Evolutionary conservation across 495 filamentous ascomycete species (phyloP).

Genomic region (Hypoxylon cercidicola): DNA sequence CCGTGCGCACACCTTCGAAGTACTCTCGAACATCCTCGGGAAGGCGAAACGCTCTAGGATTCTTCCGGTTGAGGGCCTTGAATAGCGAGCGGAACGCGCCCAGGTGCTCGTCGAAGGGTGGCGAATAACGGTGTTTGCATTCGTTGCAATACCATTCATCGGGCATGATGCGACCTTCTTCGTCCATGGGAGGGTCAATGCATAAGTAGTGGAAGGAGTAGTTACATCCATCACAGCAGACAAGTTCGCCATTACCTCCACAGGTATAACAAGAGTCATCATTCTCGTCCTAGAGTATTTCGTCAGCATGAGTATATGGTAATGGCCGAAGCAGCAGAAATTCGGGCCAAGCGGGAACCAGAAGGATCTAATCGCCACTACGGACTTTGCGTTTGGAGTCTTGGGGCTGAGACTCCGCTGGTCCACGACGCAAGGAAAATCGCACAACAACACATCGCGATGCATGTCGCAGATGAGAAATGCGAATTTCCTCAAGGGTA

Average conservation of each 20-base stretch:
- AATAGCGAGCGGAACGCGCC: conserved; percentile 69
- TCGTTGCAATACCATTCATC: conserved; percentile 86
- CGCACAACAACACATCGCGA: conserved; percentile 28
- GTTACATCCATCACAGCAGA: conserved; percentile 93
- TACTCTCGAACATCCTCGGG: conserved; percentile 73
- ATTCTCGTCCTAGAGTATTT: conserved; percentile 72
- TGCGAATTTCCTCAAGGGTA: background rate
- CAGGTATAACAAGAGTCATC: conserved; percentile 89
- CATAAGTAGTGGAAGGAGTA: conserved; percentile 89
- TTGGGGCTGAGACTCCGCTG: conserved; percentile 41
- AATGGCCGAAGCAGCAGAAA: conserved; percentile 20
- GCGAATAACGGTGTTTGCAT: conserved; percentile 62
- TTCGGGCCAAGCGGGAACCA: conserved; percentile 43
- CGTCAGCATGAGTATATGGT: conserved; percentile 34
- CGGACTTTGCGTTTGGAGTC: conserved; percentile 26
- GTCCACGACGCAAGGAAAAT: conserved; percentile 24
- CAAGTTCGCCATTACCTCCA: conserved; percentile 78
- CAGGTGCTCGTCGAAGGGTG: conserved; percentile 51
- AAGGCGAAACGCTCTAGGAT: conserved; percentile 77
- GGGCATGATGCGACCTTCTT: conserved; percentile 63
- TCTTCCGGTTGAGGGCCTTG: conserved; percentile 67
- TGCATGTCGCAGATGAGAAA: conserved; percentile 6
- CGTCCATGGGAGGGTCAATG: conserved; percentile 78
- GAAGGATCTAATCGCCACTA: conserved; percentile 39
- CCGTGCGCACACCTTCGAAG: conserved; percentile 78